Percentiles rank a stretch among this genome's conserved stretches.
Evolutionary conservation across 768 basidiomycete genomes (phyloP).

Genomic region (Pleurotus cornucopiae): DNA sequence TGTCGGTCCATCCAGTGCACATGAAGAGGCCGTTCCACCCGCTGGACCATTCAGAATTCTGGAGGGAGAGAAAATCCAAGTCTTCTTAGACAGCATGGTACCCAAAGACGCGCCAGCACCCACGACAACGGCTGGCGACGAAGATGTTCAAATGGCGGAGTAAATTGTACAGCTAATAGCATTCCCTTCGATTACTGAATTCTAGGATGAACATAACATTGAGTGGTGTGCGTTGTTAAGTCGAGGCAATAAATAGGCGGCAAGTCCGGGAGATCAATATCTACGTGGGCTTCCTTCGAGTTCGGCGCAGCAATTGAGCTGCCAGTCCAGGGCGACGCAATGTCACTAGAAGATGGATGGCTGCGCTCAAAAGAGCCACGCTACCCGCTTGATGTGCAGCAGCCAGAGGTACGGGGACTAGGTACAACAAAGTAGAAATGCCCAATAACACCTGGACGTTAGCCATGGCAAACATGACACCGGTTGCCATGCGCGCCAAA

Average conservation of each 20-base stretch:
- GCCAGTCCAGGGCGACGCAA: conserved; percentile 67
- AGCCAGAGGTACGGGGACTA: conserved; percentile 90
- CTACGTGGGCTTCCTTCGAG: conserved; percentile 18
- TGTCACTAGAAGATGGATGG: conserved; percentile 71
- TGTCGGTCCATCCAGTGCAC: conserved; percentile 65
- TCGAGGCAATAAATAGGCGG: not conserved
- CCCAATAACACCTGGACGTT: conserved; percentile 74
- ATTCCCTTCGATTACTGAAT: no score
- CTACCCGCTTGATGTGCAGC: conserved; percentile 96
- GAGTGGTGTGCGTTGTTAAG: conserved; percentile 9
- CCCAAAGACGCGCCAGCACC: conserved; percentile 46
- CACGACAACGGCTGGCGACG: conserved; percentile 42
- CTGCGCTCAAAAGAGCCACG: conserved; percentile 77
- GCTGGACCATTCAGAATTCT: conserved; percentile 78
- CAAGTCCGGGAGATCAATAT: conserved; percentile 2
- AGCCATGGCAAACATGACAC: conserved; percentile 70
- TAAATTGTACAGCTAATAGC: conserved; percentile 21
- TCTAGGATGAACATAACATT: not conserved
- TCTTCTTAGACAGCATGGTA: conserved; percentile 76
- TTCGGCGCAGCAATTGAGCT: conserved; percentile 48
- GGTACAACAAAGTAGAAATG: conserved; percentile 78
- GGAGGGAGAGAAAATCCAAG: conserved; percentile 74
- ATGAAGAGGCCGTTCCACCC: conserved; percentile 49
- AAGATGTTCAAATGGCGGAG: conserved; percentile 86
- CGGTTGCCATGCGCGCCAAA: conserved; percentile 44